Percentiles rank a stretch among this genome's conserved stretches.
These are phyloP conservation scores for Akanthomyces lecanii DNA, from an alignment of 2,329 filamentous ascomycete species.

Conservation along the genomic window DNA sequence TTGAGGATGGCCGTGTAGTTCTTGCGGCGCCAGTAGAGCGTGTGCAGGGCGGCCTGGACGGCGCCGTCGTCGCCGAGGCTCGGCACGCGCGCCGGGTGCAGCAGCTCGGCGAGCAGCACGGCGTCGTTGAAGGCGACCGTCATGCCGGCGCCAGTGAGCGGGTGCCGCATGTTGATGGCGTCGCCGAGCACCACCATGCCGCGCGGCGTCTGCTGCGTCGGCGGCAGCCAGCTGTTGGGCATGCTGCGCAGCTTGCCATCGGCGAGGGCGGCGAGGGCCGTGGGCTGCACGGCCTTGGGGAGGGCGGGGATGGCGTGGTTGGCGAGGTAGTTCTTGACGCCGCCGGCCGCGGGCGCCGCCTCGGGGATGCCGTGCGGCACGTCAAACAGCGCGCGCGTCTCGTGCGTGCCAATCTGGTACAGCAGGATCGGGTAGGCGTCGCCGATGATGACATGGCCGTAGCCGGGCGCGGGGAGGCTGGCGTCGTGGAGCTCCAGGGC, in stretches of 20 bases:
- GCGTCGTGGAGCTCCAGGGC: conserved; percentile 89
- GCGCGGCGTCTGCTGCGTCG: conserved; percentile 52
- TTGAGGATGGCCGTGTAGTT: conserved; percentile 83
- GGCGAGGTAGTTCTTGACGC: conserved; percentile 77
- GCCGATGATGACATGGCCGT: conserved; percentile 85
- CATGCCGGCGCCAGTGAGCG: conserved; percentile 95
- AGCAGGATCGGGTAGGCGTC: conserved; percentile 74
- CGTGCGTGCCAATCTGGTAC: conserved; percentile 94
- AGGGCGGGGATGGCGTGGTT: conserved; percentile 76
- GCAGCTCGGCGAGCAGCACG: conserved; percentile 67
- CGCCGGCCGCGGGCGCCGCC: conserved; percentile 69
- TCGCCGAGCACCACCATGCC: conserved; percentile 85
- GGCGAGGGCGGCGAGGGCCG: conserved; percentile 72
- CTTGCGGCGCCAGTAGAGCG: conserved; percentile 88
- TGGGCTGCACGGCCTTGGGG: conserved; percentile 65
- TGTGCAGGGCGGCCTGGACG: conserved; percentile 63
- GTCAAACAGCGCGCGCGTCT: conserved; percentile 87
- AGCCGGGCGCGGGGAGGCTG: conserved; percentile 66
- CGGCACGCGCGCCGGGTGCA: conserved; percentile 65
- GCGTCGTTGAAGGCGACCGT: conserved; percentile 95
- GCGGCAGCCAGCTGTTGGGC: conserved; percentile 93
- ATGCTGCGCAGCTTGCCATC: conserved; percentile 74
- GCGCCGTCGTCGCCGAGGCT: conserved; percentile 62
- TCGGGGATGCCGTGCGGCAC: conserved; percentile 73
- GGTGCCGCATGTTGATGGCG: conserved; percentile 99